Evolutionary conservation across 164 flowering plant genomes (phyloP).

Genomic region (Annona cherimola): DNA sequence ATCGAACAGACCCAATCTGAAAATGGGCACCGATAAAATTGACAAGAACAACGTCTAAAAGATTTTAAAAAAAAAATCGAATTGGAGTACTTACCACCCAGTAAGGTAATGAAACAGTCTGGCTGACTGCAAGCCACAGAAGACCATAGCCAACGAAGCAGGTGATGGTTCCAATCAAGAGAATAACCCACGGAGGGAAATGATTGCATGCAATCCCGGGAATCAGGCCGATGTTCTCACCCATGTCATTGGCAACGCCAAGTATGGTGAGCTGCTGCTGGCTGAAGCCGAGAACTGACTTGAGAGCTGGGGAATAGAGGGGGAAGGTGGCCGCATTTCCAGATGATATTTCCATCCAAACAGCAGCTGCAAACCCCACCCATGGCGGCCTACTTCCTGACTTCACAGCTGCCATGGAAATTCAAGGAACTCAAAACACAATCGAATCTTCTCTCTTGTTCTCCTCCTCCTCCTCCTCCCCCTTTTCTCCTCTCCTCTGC

Average conservation of each 20-base stretch:
- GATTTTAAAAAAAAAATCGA: background rate
- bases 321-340: slow-evolving; percentile 67
- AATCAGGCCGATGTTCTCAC: slow-evolving; percentile 68
- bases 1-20: background rate
- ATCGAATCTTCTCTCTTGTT: background rate
- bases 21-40: background rate
- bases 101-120: slow-evolving; percentile 53
- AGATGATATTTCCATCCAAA: slow-evolving; percentile 64
- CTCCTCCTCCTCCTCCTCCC: background rate
- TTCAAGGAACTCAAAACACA: background rate
- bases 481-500: background rate
- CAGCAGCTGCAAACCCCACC: slow-evolving; percentile 76
- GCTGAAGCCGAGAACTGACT: slow-evolving; percentile 64
- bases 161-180: slow-evolving; percentile 38
- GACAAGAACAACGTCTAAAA: background rate
- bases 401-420: slow-evolving; percentile 27
- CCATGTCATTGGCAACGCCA: slow-evolving; percentile 79
- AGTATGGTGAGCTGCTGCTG: slow-evolving; percentile 72
- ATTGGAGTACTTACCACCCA: slow-evolving; percentile 45
- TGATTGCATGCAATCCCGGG: slow-evolving; percentile 65
- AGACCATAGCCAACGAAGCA: slow-evolving; percentile 73
- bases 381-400: slow-evolving; percentile 81
- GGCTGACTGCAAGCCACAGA: slow-evolving; percentile 59
- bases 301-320: slow-evolving; percentile 61
- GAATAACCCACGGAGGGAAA: slow-evolving; percentile 69